Evolutionary conservation across 2,329 filamentous ascomycete species (phyloP).

Genomic region (Alternaria triticina): DNA sequence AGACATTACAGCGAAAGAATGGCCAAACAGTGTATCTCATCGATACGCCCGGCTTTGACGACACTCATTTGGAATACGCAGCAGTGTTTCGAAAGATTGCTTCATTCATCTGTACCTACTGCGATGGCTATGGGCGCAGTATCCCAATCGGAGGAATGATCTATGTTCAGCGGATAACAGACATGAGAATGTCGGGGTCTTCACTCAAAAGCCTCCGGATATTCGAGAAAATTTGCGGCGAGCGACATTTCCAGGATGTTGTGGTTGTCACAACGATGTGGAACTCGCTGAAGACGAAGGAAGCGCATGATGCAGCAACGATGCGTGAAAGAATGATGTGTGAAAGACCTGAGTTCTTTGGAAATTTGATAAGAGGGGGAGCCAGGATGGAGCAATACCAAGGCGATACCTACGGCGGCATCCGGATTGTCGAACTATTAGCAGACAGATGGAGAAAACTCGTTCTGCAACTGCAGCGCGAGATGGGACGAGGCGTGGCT

Average conservation of each 20-base stretch:
- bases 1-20: not conserved
- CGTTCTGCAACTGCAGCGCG: not conserved
- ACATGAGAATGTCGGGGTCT: slow-evolving; percentile 51
- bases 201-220: slow-evolving; percentile 52
- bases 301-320: not conserved
- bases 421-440: not conserved
- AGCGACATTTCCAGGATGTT: slow-evolving; percentile 50
- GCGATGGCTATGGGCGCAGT: not conserved
- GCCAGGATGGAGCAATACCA: not conserved
- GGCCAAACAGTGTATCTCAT: slow-evolving; percentile 35
- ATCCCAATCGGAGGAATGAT: slow-evolving; percentile 51
- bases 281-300: slow-evolving; percentile 21
- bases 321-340: not conserved
- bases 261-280: slow-evolving; percentile 55
- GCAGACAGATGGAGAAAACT: not conserved
- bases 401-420: not conserved
- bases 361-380: not conserved
- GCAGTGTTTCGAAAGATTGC: slow-evolving; percentile 53
- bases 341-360: not conserved
- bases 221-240: slow-evolving; percentile 55
- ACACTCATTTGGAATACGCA: slow-evolving; percentile 52
- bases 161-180: slow-evolving; percentile 55
- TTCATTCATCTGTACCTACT: slow-evolving; percentile 49
- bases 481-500: not conserved
- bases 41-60: slow-evolving; percentile 59